A percentile compares a stretch with the other conserved stretches of the same genome.
phyloP scores from a whole-genome alignment of 83 land plant species.

The Thuja plicata region DNA sequence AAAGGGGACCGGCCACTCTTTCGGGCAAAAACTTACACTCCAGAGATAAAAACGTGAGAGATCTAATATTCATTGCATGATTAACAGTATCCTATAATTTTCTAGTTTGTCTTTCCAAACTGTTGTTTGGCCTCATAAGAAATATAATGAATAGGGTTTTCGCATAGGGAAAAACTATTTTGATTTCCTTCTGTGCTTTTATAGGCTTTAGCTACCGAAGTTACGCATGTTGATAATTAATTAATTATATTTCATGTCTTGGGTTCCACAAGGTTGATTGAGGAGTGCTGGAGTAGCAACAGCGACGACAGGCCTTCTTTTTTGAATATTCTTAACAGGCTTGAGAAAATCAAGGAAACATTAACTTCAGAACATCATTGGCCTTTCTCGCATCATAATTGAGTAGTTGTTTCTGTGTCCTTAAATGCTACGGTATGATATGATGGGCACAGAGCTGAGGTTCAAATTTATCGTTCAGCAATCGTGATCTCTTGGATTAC shows the following conservation, averaged over 20 bases:
- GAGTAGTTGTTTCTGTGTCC: constrained; percentile 1
- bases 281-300: constrained; percentile 72
- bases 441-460: not conserved
- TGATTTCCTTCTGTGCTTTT: not conserved
- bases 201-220: not conserved
- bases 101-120: constrained; percentile 5
- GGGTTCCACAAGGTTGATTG: constrained; percentile 51
- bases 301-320: constrained; percentile 65
- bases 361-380: constrained; percentile 58
- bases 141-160: not conserved
- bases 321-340: constrained; percentile 65
- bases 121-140: not conserved
- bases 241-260: constrained; percentile 5
- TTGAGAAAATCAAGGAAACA: constrained; percentile 69
- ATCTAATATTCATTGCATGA: not conserved
- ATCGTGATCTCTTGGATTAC: not conserved
- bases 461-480: not conserved
- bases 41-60: constrained; percentile 71
- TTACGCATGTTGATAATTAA: not conserved
- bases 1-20: constrained; percentile 78
- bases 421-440: not conserved
- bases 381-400: constrained; percentile 33
- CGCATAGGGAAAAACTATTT: not conserved
- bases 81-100: not conserved
- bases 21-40: constrained; percentile 52